A percentile compares a stretch with the other conserved stretches of the same genome.
These are phyloP conservation scores for Phytophthora lateralis DNA, from an alignment of 352 stramenopile species.

Conservation along the genomic window DNA sequence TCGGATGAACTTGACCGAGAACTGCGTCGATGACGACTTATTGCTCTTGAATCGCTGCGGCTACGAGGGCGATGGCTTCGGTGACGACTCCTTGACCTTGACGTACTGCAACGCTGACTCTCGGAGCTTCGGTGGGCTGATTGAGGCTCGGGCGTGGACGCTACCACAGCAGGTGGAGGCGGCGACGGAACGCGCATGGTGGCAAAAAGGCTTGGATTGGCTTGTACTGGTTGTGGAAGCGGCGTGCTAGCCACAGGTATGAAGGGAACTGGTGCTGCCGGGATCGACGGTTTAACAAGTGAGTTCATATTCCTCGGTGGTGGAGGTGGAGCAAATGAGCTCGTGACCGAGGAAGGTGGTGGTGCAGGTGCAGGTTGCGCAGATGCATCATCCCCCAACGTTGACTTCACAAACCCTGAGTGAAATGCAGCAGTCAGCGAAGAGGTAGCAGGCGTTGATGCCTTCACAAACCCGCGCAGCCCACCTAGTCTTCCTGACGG, in stretches of 20 bases:
- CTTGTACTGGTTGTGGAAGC: conserved; percentile 3
- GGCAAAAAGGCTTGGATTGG: neutral
- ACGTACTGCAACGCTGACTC: conserved; percentile 16
- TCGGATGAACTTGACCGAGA: conserved; percentile 33
- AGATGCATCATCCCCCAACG: conserved; percentile 16
- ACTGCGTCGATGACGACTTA: conserved; percentile 16
- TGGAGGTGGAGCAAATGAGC: conserved; percentile 1
- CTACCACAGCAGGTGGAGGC: conserved; percentile 6
- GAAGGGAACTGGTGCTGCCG: neutral
- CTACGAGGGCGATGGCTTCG: conserved; percentile 23
- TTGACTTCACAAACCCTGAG: conserved; percentile 47
- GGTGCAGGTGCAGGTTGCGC: conserved; percentile 4
- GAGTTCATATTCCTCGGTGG: neutral
- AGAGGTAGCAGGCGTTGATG: conserved; percentile 14
- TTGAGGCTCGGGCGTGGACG: conserved; percentile 1
- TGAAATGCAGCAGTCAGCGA: conserved; percentile 29
- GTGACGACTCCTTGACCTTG: conserved; percentile 25
- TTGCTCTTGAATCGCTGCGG: conserved; percentile 24
- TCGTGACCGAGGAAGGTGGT: neutral
- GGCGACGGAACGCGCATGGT: conserved; percentile 14
- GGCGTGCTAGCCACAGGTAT: neutral
- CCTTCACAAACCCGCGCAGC: conserved; percentile 41
- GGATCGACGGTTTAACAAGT: neutral
- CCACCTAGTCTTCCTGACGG: conserved; percentile 6
- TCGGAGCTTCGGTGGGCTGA: conserved; percentile 1